Evolutionary conservation across 2,329 filamentous ascomycete species (phyloP).

Genomic region (Ascochyta fabae): DNA sequence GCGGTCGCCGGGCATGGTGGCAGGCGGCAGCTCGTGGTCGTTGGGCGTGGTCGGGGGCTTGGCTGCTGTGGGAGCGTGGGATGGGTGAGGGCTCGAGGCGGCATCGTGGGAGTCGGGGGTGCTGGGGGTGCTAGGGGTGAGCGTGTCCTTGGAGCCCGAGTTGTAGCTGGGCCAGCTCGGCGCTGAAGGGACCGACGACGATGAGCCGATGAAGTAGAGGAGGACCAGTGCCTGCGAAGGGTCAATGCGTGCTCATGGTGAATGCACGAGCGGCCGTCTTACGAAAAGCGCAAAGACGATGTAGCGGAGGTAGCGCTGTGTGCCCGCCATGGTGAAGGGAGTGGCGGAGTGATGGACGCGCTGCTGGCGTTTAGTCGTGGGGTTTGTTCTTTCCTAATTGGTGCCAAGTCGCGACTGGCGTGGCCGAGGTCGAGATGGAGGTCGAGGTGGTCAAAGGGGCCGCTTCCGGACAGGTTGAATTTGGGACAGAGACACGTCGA

Average conservation of each 20-base stretch:
- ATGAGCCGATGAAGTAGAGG: constrained; percentile 82
- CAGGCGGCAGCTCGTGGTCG: constrained; percentile 43
- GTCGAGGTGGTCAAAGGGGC: constrained; percentile 15
- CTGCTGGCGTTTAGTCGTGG: constrained; percentile 6
- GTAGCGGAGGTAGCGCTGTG: constrained; percentile 73
- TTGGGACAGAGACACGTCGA: constrained; percentile 8
- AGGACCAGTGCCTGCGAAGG: constrained; percentile 65
- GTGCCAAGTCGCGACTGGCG: constrained; percentile 3
- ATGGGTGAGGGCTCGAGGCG: constrained; percentile 14
- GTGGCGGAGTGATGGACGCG: constrained; percentile 24
- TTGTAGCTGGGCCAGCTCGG: constrained; percentile 39
- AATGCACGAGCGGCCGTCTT: constrained; percentile 35
- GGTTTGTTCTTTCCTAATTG: constrained; percentile 18
- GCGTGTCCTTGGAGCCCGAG: constrained; percentile 23
- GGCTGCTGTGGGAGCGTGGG: constrained; percentile 13
- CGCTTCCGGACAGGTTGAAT: constrained; percentile 1
- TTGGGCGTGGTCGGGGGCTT: constrained; percentile 44
- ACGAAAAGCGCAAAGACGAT: constrained; percentile 85
- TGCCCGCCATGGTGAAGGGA: constrained; percentile 69
- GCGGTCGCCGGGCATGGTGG: constrained; percentile 69
- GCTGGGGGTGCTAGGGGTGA: constrained; percentile 22
- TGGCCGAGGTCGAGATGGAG: neutral
- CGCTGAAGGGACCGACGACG: constrained; percentile 53
- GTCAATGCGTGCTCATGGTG: constrained; percentile 17
- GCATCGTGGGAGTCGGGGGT: constrained; percentile 21